Percentiles rank a stretch among this genome's conserved stretches.
Evolutionary conservation across 2,329 filamentous ascomycete genomes (phyloP).

Genomic region (Hymenoscyphus linearis): DNA sequence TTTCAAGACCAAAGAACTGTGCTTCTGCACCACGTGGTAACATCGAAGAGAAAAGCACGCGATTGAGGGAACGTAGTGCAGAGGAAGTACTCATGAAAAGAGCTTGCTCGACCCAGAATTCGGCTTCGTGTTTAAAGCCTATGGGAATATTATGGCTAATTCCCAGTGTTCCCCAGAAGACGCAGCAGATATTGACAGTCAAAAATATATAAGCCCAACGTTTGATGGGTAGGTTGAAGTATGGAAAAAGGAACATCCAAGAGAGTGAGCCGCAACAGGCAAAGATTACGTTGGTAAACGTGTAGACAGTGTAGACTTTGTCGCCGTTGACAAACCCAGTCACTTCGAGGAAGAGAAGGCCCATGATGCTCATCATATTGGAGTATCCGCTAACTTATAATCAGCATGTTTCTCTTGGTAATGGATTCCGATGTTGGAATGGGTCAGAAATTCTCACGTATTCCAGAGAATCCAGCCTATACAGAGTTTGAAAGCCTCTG

Average conservation of each 20-base stretch:
- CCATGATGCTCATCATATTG: background rate
- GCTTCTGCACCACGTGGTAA: slow-evolving; percentile 4
- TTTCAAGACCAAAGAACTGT: slow-evolving; percentile 6
- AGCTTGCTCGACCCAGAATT: slow-evolving; percentile 6
- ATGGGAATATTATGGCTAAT: slow-evolving; percentile 3
- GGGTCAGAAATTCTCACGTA: background rate
- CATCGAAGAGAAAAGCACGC: slow-evolving; percentile 3
- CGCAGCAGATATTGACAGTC: background rate
- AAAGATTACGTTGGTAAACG: slow-evolving; percentile 5
- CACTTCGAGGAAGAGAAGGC: slow-evolving; percentile 6
- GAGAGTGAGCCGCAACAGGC: background rate
- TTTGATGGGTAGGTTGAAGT: slow-evolving; percentile 6
- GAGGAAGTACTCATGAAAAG: slow-evolving; percentile 1
- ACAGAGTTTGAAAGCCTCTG: slow-evolving; percentile 7
- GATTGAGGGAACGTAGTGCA: slow-evolving; percentile 1
- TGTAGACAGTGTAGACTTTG: slow-evolving; percentile 3
- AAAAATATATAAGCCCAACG: slow-evolving; percentile 5
- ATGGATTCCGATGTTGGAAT: background rate
- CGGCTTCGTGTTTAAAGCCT: slow-evolving; percentile 3
- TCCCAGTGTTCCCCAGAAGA: slow-evolving; percentile 5
- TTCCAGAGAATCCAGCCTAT: slow-evolving; percentile 8
- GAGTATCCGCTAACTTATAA: background rate
- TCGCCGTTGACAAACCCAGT: slow-evolving; percentile 3
- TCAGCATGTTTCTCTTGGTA: background rate
- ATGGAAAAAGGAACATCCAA: slow-evolving; percentile 7